phyloP scores from a whole-genome alignment of 441 rosid genomes.

The Erysimum cheiri region DNA sequence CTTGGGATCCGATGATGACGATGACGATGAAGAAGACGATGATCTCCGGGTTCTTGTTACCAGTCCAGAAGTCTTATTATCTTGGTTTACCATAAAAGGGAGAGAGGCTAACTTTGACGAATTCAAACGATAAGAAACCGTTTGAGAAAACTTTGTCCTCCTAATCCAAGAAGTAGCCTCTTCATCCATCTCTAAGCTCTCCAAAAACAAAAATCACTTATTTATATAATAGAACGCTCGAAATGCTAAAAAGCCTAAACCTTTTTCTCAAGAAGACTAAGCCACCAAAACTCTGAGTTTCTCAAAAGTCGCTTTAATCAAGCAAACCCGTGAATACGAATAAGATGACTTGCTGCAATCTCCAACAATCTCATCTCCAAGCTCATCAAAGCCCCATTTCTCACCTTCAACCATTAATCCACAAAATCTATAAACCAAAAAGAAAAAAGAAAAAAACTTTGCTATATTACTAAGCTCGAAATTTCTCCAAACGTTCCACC shows the following conservation, averaged over 20 bases:
- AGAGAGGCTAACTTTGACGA: constrained; percentile 58
- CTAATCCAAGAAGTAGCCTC: constrained; percentile 86
- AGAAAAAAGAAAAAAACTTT: neutral
- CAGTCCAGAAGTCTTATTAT: constrained; percentile 47
- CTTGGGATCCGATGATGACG: constrained; percentile 47
- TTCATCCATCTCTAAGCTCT: constrained; percentile 65
- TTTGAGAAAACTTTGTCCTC: constrained; percentile 89
- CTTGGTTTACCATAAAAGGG: constrained; percentile 50
- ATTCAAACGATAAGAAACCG: constrained; percentile 78
- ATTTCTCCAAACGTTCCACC: constrained; percentile 36
- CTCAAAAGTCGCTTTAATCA: constrained; percentile 41
- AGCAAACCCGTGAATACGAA: constrained; percentile 47
- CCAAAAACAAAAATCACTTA: constrained; percentile 19
- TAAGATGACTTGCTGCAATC: constrained; percentile 39
- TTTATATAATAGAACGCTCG: constrained; percentile 16
- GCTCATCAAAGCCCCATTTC: constrained; percentile 32
- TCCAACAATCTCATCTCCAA: constrained; percentile 48
- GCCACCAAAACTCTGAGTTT: constrained; percentile 46
- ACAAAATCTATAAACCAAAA: neutral
- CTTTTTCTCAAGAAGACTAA: constrained; percentile 28
- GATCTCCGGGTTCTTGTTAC: constrained; percentile 50
- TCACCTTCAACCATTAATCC: constrained; percentile 32
- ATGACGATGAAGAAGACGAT: neutral
- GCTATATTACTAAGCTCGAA: constrained; percentile 38
- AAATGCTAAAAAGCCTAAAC: constrained; percentile 47